A percentile compares a stretch with the other conserved stretches of the same genome.
phyloP scores from a whole-genome alignment of 805 yeast species.

The Torulaspora maleeae region DNA sequence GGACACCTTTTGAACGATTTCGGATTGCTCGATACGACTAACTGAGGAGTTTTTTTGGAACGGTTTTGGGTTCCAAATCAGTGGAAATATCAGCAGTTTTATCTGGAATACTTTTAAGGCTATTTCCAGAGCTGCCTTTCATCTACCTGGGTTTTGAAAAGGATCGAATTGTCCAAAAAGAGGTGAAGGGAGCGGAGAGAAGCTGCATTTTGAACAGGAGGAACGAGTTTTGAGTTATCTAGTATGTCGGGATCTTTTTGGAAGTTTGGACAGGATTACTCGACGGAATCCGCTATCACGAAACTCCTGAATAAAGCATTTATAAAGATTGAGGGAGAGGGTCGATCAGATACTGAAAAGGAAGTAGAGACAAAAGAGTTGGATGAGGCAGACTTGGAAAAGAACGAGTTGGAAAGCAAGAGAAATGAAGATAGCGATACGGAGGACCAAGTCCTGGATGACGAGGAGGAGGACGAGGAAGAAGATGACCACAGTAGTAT shows the following conservation, averaged over 20 bases:
- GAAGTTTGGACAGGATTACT: conserved; percentile 57
- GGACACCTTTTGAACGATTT: not conserved
- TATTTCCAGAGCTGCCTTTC: conserved; percentile 1
- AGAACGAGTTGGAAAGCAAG: conserved; percentile 35
- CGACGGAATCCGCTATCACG: conserved; percentile 52
- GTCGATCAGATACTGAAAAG: not conserved
- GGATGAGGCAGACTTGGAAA: conserved; percentile 4
- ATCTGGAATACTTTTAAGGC: not conserved
- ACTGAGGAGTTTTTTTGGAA: not conserved
- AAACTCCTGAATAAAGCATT: conserved; percentile 40
- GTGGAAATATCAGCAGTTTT: not conserved
- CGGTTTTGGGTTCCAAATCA: not conserved
- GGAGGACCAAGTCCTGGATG: conserved; percentile 34
- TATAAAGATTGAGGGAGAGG: conserved; percentile 21
- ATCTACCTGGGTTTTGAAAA: not conserved
- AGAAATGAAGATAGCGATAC: conserved; percentile 3
- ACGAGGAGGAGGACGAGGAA: conserved; percentile 17
- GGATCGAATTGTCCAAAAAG: not conserved
- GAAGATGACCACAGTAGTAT: conserved; percentile 9
- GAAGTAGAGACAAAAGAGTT: not conserved
- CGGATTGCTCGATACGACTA: not conserved
- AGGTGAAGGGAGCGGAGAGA: not conserved
- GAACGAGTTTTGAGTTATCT: not conserved
- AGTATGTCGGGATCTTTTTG: conserved; percentile 49
- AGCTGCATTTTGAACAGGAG: not conserved